Percentiles rank a stretch among this genome's conserved stretches.
Evolutionary conservation across 2,329 filamentous ascomycete species (phyloP).

Genomic region (Ceratocystis colombiana): DNA sequence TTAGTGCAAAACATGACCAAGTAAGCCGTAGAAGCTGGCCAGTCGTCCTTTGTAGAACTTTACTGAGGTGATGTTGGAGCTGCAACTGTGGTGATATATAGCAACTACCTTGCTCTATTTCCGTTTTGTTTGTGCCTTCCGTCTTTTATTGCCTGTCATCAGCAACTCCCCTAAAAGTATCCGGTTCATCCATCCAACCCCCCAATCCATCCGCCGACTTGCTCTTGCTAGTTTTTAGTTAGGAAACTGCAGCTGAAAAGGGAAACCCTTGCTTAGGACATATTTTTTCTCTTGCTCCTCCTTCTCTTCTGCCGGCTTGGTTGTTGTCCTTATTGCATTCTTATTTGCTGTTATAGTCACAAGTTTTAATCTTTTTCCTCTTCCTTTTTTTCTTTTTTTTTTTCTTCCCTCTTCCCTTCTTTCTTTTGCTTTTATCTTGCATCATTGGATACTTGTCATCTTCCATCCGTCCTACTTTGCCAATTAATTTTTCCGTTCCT

Average conservation of each 20-base stretch:
- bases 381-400: background rate
- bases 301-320: background rate
- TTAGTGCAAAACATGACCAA: no score
- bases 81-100: no score
- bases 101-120: no score
- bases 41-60: no score
- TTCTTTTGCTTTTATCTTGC: background rate
- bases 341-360: background rate
- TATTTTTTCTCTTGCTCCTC: background rate
- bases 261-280: background rate
- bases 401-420: background rate
- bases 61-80: no score
- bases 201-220: background rate
- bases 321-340: background rate
- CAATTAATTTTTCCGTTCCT: background rate
- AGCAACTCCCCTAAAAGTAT: background rate
- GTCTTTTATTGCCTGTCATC: background rate
- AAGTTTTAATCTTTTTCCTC: background rate
- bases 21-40: no score
- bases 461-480: background rate
- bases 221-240: background rate
- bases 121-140: background rate
- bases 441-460: constrained; percentile 8
- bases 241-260: background rate
- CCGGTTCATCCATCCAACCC: background rate